Percentiles rank a stretch among this genome's conserved stretches.
phyloP scores from a whole-genome alignment of 805 yeast species.

The Pichia nakasei region DNA sequence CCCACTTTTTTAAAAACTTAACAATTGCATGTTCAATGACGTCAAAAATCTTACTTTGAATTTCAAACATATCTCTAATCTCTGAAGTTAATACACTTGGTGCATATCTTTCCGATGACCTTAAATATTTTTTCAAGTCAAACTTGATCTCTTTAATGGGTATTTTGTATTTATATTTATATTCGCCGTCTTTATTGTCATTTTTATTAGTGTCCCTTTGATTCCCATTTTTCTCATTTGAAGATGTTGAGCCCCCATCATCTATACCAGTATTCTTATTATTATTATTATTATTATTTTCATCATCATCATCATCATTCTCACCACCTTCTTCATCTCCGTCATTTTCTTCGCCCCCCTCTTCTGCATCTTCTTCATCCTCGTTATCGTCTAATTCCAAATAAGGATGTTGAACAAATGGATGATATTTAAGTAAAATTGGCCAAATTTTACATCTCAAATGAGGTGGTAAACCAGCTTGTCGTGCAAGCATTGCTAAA shows the following conservation, averaged over 20 bases:
- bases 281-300: background rate
- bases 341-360: constrained; percentile 15
- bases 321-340: constrained; percentile 14
- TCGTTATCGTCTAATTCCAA: constrained; percentile 50
- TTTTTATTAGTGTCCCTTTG: constrained; percentile 11
- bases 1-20: constrained; percentile 71
- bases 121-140: constrained; percentile 56
- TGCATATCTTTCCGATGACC: constrained; percentile 31
- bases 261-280: background rate
- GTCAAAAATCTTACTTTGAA: constrained; percentile 46
- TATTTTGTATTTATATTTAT: constrained; percentile 13
- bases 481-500: constrained; percentile 72
- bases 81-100: constrained; percentile 24
- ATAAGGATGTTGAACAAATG: constrained; percentile 72
- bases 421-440: constrained; percentile 67
- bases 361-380: constrained; percentile 26
- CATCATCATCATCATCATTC: constrained; percentile 6
- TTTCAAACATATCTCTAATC: constrained; percentile 27
- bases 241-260: constrained; percentile 8
- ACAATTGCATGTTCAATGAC: constrained; percentile 51
- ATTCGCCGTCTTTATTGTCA: background rate
- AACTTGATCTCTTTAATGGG: constrained; percentile 34
- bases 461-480: constrained; percentile 77
- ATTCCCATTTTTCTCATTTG: constrained; percentile 6
- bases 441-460: constrained; percentile 83